phyloP scores from a whole-genome alignment of 495 filamentous ascomycete species.

The Talaromyces nanjingensis region DNA sequence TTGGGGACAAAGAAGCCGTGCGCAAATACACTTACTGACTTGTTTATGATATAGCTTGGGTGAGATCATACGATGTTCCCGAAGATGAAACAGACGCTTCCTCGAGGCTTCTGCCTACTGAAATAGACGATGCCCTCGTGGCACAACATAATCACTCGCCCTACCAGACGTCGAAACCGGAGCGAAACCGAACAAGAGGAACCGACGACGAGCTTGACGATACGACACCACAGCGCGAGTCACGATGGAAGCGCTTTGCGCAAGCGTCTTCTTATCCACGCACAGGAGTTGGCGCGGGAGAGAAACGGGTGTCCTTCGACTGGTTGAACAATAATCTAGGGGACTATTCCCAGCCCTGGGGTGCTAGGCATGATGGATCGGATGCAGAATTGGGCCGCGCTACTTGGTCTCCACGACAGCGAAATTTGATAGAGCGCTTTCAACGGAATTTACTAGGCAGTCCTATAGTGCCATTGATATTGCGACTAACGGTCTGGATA shows the following conservation, averaged over 20 bases:
- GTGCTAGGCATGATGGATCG: slow-evolving; percentile 30
- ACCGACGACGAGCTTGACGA: slow-evolving; percentile 15
- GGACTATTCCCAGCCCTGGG: slow-evolving; percentile 53
- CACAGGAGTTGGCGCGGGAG: slow-evolving; percentile 34
- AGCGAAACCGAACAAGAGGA: slow-evolving; percentile 20
- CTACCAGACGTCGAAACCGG: slow-evolving; percentile 25
- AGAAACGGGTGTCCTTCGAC: slow-evolving; percentile 44
- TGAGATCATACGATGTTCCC: slow-evolving; percentile 40
- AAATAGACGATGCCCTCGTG: slow-evolving; percentile 44
- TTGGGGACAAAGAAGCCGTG: not conserved
- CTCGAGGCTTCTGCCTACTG: slow-evolving; percentile 30
- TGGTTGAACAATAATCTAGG: slow-evolving; percentile 53
- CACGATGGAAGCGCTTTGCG: slow-evolving; percentile 56
- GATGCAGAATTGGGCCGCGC: slow-evolving; percentile 19
- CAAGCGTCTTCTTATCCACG: slow-evolving; percentile 48
- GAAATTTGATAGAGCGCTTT: slow-evolving; percentile 48
- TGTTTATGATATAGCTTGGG: slow-evolving; percentile 37
- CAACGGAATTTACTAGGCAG: slow-evolving; percentile 60
- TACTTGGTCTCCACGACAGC: slow-evolving; percentile 37
- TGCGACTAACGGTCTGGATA: slow-evolving; percentile 74
- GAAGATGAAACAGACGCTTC: slow-evolving; percentile 26
- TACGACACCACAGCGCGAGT: slow-evolving; percentile 30
- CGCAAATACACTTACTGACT: slow-evolving; percentile 1
- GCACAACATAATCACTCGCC: slow-evolving; percentile 57
- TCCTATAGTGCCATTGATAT: slow-evolving; percentile 75